A percentile compares a stretch with the other conserved stretches of the same genome.
Evolutionary conservation across 768 basidiomycete species (phyloP).

Genomic region (Tylopilus felleus): DNA sequence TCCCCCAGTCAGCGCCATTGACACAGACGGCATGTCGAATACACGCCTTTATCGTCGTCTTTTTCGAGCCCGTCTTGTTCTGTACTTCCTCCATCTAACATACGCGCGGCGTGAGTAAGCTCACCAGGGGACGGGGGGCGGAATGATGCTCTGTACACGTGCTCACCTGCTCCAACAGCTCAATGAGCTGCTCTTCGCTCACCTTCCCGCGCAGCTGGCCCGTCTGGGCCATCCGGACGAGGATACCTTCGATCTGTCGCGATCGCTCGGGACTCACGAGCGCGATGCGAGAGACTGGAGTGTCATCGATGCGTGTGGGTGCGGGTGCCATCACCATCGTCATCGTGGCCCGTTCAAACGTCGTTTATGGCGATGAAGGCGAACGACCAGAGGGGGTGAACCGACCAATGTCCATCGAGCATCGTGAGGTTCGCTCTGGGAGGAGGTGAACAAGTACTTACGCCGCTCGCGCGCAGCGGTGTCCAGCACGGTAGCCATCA

Average conservation of each 20-base stretch:
- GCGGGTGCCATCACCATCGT: neutral
- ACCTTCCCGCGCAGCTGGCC: conserved; percentile 79
- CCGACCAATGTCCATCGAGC: neutral
- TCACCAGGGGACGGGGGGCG: neutral
- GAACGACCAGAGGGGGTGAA: no score
- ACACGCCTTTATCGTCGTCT: conserved; percentile 57
- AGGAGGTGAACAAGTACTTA: conserved; percentile 32
- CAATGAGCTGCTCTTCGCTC: conserved; percentile 78
- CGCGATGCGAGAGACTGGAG: conserved; percentile 77
- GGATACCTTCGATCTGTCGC: conserved; percentile 72
- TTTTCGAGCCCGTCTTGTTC: conserved; percentile 47
- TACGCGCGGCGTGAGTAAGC: conserved; percentile 5
- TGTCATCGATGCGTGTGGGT: neutral
- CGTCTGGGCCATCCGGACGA: conserved; percentile 78
- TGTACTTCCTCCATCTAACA: conserved; percentile 55
- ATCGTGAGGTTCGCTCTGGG: neutral
- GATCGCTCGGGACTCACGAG: conserved; percentile 83
- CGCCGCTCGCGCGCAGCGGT: conserved; percentile 76
- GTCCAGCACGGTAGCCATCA: conserved; percentile 77
- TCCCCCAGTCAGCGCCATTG: neutral
- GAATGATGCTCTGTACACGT: neutral
- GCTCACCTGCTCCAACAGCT: conserved; percentile 77
- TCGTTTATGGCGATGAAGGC: neutral
- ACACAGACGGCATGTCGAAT: neutral
- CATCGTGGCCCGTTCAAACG: neutral